Conservation (phyloP, 108 stramenopile genomes). For the Discostella stelligeroides region DNA sequence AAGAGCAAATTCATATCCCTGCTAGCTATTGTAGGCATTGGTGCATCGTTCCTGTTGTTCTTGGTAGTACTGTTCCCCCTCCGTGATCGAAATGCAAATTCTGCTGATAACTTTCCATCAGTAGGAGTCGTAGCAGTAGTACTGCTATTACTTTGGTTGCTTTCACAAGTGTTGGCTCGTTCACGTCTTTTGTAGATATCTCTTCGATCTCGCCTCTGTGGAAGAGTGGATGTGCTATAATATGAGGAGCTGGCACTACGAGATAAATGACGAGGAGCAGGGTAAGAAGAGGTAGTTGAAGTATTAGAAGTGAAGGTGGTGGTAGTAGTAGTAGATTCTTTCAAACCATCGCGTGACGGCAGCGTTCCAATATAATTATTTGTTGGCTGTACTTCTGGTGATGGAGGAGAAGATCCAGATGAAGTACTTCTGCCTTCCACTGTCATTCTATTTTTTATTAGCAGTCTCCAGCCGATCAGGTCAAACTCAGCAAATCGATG, state of each 20-base stretch:
- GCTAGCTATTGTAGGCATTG: not conserved
- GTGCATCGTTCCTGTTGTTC: not conserved
- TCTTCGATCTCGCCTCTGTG: not conserved
- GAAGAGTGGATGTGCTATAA: not conserved
- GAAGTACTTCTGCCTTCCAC: too few relatives aligned
- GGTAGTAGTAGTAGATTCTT: not conserved
- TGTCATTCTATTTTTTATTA: too few relatives aligned
- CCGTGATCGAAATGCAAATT: not conserved
- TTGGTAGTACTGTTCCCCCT: not conserved
- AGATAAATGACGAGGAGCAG: too few relatives aligned
- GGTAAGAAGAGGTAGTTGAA: too few relatives aligned
- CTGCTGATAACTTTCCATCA: not conserved
- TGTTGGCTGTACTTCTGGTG: too few relatives aligned
- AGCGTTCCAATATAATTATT: too few relatives aligned
- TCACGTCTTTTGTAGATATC: not conserved
- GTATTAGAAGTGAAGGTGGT: not conserved
- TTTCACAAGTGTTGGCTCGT: not conserved
- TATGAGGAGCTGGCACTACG: not conserved
- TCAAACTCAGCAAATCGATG: too few relatives aligned
- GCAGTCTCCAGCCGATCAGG: too few relatives aligned
- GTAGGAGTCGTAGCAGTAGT: too few relatives aligned
- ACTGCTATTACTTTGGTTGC: not conserved
- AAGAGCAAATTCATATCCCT: slow-evolving; percentile 24
- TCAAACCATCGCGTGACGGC: not conserved
- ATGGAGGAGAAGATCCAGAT: too few relatives aligned